These are phyloP conservation scores for Russula foetens DNA, from an alignment of 768 basidiomycete genomes.

Conservation along the genomic window DNA sequence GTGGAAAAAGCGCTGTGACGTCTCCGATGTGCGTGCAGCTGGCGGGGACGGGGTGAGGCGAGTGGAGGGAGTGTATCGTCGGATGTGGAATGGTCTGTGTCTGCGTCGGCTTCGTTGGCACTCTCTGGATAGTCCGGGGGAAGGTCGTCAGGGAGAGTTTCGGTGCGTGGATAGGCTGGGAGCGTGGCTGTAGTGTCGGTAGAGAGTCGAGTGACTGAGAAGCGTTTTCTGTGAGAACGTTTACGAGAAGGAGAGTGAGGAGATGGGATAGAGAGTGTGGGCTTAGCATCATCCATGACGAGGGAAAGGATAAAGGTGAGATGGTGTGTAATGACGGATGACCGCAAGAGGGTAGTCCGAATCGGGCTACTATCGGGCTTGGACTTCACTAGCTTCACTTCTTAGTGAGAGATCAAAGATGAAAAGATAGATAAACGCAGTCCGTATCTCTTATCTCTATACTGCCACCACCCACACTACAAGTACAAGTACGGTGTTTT, in stretches of 20 bases:
- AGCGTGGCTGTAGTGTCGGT: conserved; percentile 59
- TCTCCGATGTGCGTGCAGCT: conserved; percentile 28
- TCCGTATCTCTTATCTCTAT: too few species aligned
- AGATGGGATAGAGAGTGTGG: not conserved
- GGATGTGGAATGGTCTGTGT: conserved; percentile 39
- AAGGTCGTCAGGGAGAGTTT: conserved; percentile 39
- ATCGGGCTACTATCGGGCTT: too few species aligned
- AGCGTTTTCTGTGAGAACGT: conserved; percentile 43
- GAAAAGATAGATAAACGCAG: too few species aligned
- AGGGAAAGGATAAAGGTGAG: not conserved
- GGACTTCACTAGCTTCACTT: too few species aligned
- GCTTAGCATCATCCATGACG: conserved; percentile 5
- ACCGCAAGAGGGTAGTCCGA: too few species aligned
- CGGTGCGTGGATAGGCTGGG: conserved; percentile 46
- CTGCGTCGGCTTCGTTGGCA: conserved; percentile 68
- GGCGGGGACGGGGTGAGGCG: conserved; percentile 30
- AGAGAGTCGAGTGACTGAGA: conserved; percentile 50
- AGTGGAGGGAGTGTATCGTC: conserved; percentile 26
- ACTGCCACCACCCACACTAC: too few species aligned
- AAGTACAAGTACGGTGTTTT: not conserved
- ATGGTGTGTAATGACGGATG: not conserved
- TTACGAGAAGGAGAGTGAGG: conserved; percentile 21
- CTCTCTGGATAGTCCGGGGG: conserved; percentile 75
- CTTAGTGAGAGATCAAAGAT: too few species aligned
- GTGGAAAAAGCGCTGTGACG: conserved; percentile 17